phyloP scores from a whole-genome alignment of 257 asterid species.

The Petunia axillaris region DNA sequence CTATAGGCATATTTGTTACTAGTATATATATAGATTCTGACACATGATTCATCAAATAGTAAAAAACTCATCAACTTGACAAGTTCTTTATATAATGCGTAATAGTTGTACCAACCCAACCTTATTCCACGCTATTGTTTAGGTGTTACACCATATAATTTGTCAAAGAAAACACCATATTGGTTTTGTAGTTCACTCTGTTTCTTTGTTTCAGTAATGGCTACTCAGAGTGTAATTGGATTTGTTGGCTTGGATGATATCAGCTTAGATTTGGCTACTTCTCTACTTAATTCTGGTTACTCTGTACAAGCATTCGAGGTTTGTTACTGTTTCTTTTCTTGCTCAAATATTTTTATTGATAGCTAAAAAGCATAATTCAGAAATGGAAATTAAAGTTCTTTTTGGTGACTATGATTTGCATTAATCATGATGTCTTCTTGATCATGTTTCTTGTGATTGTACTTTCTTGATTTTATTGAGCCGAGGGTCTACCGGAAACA shows the following conservation, averaged over 20 bases:
- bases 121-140: no score
- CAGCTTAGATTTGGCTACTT: slow-evolving; percentile 73
- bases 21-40: no score
- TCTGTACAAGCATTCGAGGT: slow-evolving; percentile 83
- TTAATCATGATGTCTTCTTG: neutral
- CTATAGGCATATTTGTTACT: no score
- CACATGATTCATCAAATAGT: no score
- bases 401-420: neutral
- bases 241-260: slow-evolving; percentile 81
- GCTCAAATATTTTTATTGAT: neutral
- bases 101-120: no score
- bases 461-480: slow-evolving; percentile 2
- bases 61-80: no score
- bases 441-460: neutral
- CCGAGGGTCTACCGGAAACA: no score
- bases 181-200: neutral
- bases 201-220: slow-evolving; percentile 48
- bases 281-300: slow-evolving; percentile 67
- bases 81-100: no score
- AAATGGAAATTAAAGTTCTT: neutral
- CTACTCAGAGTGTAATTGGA: slow-evolving; percentile 50
- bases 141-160: no score
- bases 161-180: no score
- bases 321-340: neutral
- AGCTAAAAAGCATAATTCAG: neutral